Evolutionary conservation across 306 rosid species (phyloP), one percentile per base, ranked within the genome.

Genomic region (Lagenaria siceraria): DNA sequence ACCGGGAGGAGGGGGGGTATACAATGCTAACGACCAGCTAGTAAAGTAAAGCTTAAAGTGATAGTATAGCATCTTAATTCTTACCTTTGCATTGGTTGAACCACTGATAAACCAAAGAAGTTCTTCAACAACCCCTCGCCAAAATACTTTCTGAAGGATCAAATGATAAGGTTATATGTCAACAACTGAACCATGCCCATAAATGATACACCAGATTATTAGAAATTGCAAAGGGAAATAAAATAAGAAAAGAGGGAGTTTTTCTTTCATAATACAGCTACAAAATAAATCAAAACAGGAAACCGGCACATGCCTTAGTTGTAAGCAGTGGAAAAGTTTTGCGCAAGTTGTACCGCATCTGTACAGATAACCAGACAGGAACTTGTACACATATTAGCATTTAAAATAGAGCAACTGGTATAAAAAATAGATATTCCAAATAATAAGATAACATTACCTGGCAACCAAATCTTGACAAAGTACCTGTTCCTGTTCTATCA

Each of bases 101-200:
- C 99, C 99, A 79, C 99, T 90, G 78, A 95, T 86, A 83, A 95
- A 95, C 99, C 99, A 95, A 29, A 95, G 91, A 86, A 95, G 98
- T 81, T 95, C 99, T 86, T 95, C 99, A 76, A 95, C 93, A 52
- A 92, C 96, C 76, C 96, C 99, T 80, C 97, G 92, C 99, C 99
- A 95, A 85, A 95, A 95, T 75, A 95, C 92, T 92, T 87, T 95
- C 99, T 95, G 76, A 82, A 49, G 66, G 79, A 87, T 70, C 87
- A 87, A 83, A 85, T 12, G 6, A 14, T 48, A 29, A 29, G 51
- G 21, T 18, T 52, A 55, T 36, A 52, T 54, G 35, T 74, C 76
- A 72, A 72, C 60, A 18, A 72, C 60, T 27, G 43, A 21, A 49
- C 55, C 76, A 25, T 72, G 18, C 21, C 15, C 15, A 49, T 27